Base-by-base conservation (phyloP, 768 basidiomycete genomes). In the Boletellus sp. region DNA sequence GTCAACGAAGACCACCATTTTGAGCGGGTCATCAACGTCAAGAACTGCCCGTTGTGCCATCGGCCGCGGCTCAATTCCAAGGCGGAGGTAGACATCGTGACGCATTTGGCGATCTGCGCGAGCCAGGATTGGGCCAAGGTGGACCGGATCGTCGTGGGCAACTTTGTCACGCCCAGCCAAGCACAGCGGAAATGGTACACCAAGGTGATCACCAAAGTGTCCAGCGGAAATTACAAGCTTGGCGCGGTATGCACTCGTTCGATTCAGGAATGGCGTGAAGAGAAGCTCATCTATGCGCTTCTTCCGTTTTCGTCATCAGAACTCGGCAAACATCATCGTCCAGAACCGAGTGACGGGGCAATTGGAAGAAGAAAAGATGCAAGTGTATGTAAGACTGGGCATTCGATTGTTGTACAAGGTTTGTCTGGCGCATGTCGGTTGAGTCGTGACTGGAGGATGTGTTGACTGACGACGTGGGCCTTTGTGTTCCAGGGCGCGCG, bases 171-270 rank as follows among this genome's bases (percentile, higher is more conserved):
- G 0, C 86, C 90, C 6, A 84, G 80, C 56, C 93, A 96, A 72
- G 95, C 95, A 53, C 94, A 98, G 74, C 76, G 95, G 62, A 99
- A 99, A 72, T 97, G 92, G 87, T 89, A 94, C 63, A 93, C 92
- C 53, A 91, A 87, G 73, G 78, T 97, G 34, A 78, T 97, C 46
- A 77, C 81, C 20, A 94, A 93, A 70, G 82, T 96, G 6, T 86
- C 88, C 0, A 81, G 81, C 55, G 95, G 94, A 10, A 79, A 87
- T 49, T 98, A 98, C 71, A 79, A 78, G 58, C 78, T 98, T 23
- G 95, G 95, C 0, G 95, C 95, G 57, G 90, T 88, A 56, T 45
- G 84, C 48, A 23, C 19, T 39, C 31, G 41, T 11, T 38, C 37
- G 13, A n/a, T 12, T 42, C 16, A 2, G 2, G 8, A 50, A 24